Evolutionary conservation across 495 filamentous ascomycete genomes (phyloP), one percentile per base, ranked within the genome.

Genomic region (Penicillium atrosanguineum): DNA sequence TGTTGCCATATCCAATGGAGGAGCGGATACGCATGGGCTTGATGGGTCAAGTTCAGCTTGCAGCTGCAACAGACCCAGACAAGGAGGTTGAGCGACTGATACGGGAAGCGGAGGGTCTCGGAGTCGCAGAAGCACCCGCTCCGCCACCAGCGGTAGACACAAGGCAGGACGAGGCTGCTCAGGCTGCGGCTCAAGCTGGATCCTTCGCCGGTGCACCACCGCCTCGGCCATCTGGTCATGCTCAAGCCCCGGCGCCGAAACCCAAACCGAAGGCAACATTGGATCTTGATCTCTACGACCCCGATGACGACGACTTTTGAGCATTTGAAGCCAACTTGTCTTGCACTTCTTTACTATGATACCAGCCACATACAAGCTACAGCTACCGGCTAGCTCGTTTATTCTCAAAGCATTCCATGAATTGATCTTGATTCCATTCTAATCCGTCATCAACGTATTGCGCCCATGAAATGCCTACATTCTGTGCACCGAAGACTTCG

Each of bases 401-500:
- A 34, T 14, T 34, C 8, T 34, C 11, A 34, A 34, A 34, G 31
- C 31, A 34, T 34, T 34, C 11, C 9, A 34, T 34, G 31, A 15
- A 34, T 14, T 34, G 31, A 8, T 34, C 11, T 34, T 14, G 31
- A 14, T 34, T 34, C 31, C 9, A 34, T 34, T 34, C 12, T 34
- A 15, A 4, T 12, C 31, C 11, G 31, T 34, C 14, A 3, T 12
- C 9, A 34, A 34, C 11, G 31, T 34, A 34, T 34, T 34, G 31
- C 31, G 11, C 31, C 31, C 11, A 23, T 16, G 25, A 29, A 15
- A 6, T 21, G 25, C 40, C n/a, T 68, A 82, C 77, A 83, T 73
- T 38, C 54, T 66, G 65, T 85, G 81, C 26, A 85, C 78, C 21
- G 64, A 74, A 18, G 73, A 78, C 48, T 81, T 76, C 55, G 68